Evolutionary conservation across 371 early-diverging fungal genomes (phyloP), one percentile per base, ranked within the genome.

Genomic region (Sporodiniella umbellata): DNA sequence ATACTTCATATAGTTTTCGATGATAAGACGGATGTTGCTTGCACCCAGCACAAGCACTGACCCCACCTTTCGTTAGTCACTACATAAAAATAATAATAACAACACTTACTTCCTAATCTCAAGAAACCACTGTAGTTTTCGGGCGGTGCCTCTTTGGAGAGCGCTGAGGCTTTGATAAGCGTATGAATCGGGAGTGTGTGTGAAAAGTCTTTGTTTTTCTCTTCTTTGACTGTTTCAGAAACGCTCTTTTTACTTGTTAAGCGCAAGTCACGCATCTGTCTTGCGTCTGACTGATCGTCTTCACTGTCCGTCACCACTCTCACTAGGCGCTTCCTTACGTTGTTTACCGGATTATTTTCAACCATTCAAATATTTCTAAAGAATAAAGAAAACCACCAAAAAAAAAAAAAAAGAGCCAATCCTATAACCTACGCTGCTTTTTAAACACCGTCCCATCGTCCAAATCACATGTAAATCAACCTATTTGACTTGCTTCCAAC

Each of bases 1-100:
- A 62, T 94, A 94, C 63, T 94, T 94, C 63, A 83, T 60, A 72
- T 82, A 90, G 65, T 94, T 94, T 53, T 94, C 94, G 52, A 94
- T 81, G 39, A 92, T 79, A 35, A 93, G 75, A 8, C 94, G 87
- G 40, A 92, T 66, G 53, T 89, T 90, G 61, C 83, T 86, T 37
- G 89, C 94, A 45, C 87, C 83, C 33, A 94, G 82, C 10, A 93
- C 67, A 30, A 94, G 78, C 84, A 91, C 85, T 84, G 50, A n/a
- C n/a, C n/a, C n/a, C n/a, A n/a, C n/a, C n/a, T n/a, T n/a, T n/a
- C n/a, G n/a, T n/a, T n/a, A n/a, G n/a, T n/a, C n/a, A n/a, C n/a
- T n/a, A n/a, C n/a, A n/a, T n/a, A n/a, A n/a, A n/a, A n/a, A n/a
- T n/a, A n/a, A n/a, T n/a, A n/a, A n/a, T n/a, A n/a, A n/a, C n/a